A percentile compares a stretch with the other conserved stretches of the same genome.
Conservation (phyloP, 108 stramenopile genomes). For the Discostella stelligeroides region DNA sequence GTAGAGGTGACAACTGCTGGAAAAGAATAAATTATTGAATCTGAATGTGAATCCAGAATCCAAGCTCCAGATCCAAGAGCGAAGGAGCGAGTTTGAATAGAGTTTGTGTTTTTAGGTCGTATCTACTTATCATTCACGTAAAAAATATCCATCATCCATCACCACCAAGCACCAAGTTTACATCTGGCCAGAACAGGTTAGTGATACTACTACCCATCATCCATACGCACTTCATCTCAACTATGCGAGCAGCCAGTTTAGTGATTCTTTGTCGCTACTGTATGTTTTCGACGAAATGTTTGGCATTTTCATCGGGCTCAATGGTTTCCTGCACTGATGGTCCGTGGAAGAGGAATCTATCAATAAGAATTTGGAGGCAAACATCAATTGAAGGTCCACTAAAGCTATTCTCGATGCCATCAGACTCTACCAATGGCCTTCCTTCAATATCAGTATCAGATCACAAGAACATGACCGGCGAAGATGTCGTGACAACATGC, state of each 20-base stretch:
- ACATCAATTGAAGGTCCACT: neutral
- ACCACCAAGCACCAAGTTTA: too few species aligned
- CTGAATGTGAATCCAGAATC: too few species aligned
- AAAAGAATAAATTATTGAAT: too few species aligned
- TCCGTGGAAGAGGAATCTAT: neutral
- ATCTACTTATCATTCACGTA: too few species aligned
- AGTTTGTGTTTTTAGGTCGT: too few species aligned
- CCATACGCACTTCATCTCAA: too few species aligned
- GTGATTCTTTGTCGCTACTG: neutral
- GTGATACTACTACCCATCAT: too few species aligned
- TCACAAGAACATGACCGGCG: constrained; percentile 20
- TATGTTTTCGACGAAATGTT: neutral
- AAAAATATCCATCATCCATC: too few species aligned
- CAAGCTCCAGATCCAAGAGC: too few species aligned
- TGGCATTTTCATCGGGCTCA: neutral
- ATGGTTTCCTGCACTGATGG: neutral
- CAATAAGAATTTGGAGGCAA: neutral
- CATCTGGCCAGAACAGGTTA: too few species aligned
- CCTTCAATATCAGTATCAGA: neutral
- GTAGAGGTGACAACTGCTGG: too few species aligned
- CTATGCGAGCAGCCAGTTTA: neutral
- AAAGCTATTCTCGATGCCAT: neutral
- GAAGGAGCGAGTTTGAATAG: too few species aligned
- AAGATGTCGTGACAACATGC: constrained; percentile 59
- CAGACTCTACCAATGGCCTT: neutral